A percentile compares a stretch with the other conserved stretches of the same genome.
Evolutionary conservation across 2,329 filamentous ascomycete species (phyloP).

Genomic region (Bipolaris cookei): DNA sequence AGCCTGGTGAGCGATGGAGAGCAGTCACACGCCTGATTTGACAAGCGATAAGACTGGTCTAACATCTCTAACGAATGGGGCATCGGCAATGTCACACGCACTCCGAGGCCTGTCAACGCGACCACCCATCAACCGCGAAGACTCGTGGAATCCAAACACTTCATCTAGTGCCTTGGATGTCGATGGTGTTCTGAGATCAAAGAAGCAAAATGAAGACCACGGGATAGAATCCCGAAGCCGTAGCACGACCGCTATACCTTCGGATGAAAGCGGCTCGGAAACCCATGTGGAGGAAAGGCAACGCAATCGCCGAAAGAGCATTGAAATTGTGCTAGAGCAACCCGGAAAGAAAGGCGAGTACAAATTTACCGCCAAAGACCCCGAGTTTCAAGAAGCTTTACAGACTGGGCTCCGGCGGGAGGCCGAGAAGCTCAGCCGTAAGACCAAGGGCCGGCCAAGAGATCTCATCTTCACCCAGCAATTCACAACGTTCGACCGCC

Average conservation of each 20-base stretch:
- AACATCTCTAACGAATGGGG: conserved; percentile 22
- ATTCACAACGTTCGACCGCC: conserved; percentile 76
- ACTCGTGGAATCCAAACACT: conserved; percentile 38
- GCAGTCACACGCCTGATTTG: conserved; percentile 10
- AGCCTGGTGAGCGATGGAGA: background rate
- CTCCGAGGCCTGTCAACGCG: conserved; percentile 37
- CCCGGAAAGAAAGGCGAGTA: conserved; percentile 56
- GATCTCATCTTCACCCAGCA: conserved; percentile 74
- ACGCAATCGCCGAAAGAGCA: conserved; percentile 46
- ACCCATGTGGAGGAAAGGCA: conserved; percentile 11
- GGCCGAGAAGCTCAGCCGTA: conserved; percentile 40
- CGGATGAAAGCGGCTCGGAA: conserved; percentile 31
- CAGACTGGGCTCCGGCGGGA: conserved; percentile 53
- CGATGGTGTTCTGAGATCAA: conserved; percentile 52
- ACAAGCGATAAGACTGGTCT: conserved; percentile 16
- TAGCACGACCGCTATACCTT: conserved; percentile 34
- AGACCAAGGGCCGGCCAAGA: conserved; percentile 52
- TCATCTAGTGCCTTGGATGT: conserved; percentile 41
- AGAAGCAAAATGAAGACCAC: conserved; percentile 46
- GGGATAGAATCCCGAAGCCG: conserved; percentile 43
- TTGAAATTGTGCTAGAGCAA: conserved; percentile 56
- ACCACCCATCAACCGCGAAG: conserved; percentile 25
- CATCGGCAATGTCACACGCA: conserved; percentile 36
- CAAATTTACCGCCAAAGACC: conserved; percentile 58
- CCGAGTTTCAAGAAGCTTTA: conserved; percentile 56